phyloP scores from a whole-genome alignment of 306 rosid genomes.

The Cicer chorassanicum region DNA sequence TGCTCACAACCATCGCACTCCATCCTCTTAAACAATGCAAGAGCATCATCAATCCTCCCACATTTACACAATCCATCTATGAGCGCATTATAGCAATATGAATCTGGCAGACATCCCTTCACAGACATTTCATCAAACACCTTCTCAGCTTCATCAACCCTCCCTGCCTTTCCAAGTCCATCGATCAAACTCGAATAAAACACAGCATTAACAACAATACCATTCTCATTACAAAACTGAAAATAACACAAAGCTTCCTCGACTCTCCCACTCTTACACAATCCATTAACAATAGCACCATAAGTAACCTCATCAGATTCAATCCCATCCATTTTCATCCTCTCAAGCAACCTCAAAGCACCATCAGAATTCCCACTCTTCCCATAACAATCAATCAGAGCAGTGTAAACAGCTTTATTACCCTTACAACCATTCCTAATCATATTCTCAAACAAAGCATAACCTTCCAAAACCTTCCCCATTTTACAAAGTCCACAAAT shows the following conservation, averaged over 20 bases:
- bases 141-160: constrained; percentile 74
- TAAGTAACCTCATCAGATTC: constrained; percentile 84
- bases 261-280: constrained; percentile 78
- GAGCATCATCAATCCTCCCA: constrained; percentile 72
- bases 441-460: constrained; percentile 68
- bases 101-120: constrained; percentile 73
- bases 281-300: constrained; percentile 78
- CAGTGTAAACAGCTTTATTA: constrained; percentile 76
- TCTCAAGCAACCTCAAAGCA: constrained; percentile 71
- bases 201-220: constrained; percentile 66
- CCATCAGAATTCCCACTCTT: constrained; percentile 66
- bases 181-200: constrained; percentile 81
- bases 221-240: constrained; percentile 54
- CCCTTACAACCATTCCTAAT: constrained; percentile 59
- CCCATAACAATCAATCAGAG: constrained; percentile 72
- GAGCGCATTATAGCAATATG: constrained; percentile 74
- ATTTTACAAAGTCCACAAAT: constrained; percentile 72
- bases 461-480: constrained; percentile 71
- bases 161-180: constrained; percentile 89
- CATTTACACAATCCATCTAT: constrained; percentile 72
- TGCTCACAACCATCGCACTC: constrained; percentile 84
- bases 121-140: constrained; percentile 72
- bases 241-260: constrained; percentile 79
- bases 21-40: constrained; percentile 64
- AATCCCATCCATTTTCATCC: constrained; percentile 68